phyloP scores from a whole-genome alignment of 164 flowering plant species.

The Umbellularia californica region DNA sequence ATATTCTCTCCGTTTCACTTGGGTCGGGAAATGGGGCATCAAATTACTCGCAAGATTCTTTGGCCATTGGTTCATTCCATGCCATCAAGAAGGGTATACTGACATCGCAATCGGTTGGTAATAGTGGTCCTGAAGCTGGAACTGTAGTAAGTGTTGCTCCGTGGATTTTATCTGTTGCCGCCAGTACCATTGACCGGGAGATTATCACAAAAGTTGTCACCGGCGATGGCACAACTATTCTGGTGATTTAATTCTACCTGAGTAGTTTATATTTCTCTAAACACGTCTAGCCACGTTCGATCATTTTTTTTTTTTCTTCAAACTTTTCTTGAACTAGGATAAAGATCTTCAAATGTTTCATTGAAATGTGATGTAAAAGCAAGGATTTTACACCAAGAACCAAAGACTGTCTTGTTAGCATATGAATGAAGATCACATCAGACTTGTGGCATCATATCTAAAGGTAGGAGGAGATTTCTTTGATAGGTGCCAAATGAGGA shows the following conservation, averaged over 20 bases:
- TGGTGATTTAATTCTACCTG: neutral
- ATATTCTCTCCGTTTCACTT: constrained; percentile 64
- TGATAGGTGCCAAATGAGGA: too few relatives aligned
- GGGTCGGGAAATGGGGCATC: constrained; percentile 35
- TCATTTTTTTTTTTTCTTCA: neutral
- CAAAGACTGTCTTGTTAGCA: too few relatives aligned
- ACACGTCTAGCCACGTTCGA: neutral
- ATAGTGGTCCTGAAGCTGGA: constrained; percentile 45
- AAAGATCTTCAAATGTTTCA: too few relatives aligned
- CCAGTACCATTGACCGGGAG: constrained; percentile 54
- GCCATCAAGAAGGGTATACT: constrained; percentile 67
- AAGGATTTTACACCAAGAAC: too few relatives aligned
- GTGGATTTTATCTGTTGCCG: constrained; percentile 76
- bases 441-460: too few relatives aligned
- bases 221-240: neutral
- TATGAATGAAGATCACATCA: too few relatives aligned
- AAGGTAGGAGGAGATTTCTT: too few relatives aligned
- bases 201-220: constrained; percentile 18
- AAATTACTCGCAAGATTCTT: constrained; percentile 30
- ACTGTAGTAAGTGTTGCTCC: constrained; percentile 56
- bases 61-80: constrained; percentile 68
- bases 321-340: too few relatives aligned
- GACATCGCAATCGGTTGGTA: constrained; percentile 68
- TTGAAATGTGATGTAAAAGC: too few relatives aligned
- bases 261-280: too few relatives aligned